Base-by-base conservation (phyloP, 495 filamentous ascomycete species). In the Neurospora sp. region DNA sequence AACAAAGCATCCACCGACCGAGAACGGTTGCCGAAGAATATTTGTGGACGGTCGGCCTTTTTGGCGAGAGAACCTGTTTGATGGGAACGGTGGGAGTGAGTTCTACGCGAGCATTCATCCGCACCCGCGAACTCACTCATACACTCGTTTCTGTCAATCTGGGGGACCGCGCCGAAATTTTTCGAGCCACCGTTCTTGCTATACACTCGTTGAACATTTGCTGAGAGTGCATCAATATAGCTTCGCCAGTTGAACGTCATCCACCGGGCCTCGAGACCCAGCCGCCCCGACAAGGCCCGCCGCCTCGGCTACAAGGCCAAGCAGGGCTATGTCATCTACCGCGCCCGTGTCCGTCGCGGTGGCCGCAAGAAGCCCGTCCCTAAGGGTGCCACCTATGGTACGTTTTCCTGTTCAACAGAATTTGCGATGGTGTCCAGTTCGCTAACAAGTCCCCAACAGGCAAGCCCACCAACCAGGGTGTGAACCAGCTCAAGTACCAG, bases 401-500 rank as follows among this genome's bases (percentile, higher is more conserved):
- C 78, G 91, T 80, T 41, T 69, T 72, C 14, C 1, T 37, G 22
- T 38, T 7, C 6, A 10, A 4, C 22, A 18, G 27, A 40, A 45
- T 39, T 20, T 71, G 40, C 22, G 16, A 3, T 70, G 38, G 69
- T 70, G 72, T 38, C 69, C 35, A 74, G 73, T 74, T 70, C 20
- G 69, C 76, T 78, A 69, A 78, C 75, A 39, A 68, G 70, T 35
- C 65, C 65, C 71, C 40, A 41, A 82, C 80, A 96, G 93, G 94
- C 89, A 97, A 99, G 89, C 96, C 96, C 81, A 98, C 96, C 89
- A 98, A 98, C 91, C 94, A 97, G 90, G 96, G 96, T 91, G 88
- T 99, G 78, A 99, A 99, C 89, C 96, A 99, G 89, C 93, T 99
- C 82, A 99, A 99, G 89, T 98, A 97, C 92, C 96, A 99, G 89